A percentile compares a stretch with the other conserved stretches of the same genome.
Evolutionary conservation across 805 yeast genomes (phyloP).

Genomic region (Hanseniaspora clermontiae): DNA sequence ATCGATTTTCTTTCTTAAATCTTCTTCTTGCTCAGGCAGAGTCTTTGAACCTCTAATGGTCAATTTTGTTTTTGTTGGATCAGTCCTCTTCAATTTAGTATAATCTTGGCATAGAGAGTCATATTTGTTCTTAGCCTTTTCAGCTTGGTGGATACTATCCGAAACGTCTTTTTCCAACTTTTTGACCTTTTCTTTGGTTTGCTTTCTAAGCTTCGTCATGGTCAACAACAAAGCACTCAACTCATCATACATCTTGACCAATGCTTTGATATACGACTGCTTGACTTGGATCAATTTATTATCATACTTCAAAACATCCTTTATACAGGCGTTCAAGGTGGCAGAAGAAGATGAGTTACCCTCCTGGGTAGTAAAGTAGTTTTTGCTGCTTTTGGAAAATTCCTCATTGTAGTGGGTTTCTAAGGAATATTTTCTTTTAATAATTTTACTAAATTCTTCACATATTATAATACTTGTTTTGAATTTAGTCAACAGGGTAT

Average conservation of each 20-base stretch:
- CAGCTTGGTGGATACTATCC: conserved; percentile 74
- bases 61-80: conserved; percentile 73
- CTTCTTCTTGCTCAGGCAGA: conserved; percentile 79
- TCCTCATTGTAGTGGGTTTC: conserved; percentile 73
- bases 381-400: conserved; percentile 53
- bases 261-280: conserved; percentile 60
- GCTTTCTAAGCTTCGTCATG: conserved; percentile 60
- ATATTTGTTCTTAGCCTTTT: conserved; percentile 73
- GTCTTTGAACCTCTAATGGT: conserved; percentile 69
- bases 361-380: conserved; percentile 26
- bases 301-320: conserved; percentile 60
- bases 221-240: conserved; percentile 56
- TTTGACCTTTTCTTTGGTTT: conserved; percentile 67
- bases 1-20: conserved; percentile 64
- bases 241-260: conserved; percentile 79
- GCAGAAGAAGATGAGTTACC: conserved; percentile 23
- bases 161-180: conserved; percentile 71
- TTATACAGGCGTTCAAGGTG: conserved; percentile 54
- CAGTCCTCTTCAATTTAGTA: conserved; percentile 67
- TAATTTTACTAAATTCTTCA: conserved; percentile 70
- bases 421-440: conserved; percentile 62
- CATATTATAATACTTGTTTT: conserved; percentile 72
- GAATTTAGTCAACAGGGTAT: conserved; percentile 53
- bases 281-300: conserved; percentile 65
- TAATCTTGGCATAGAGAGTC: conserved; percentile 72